Evolutionary conservation across 129 eudicot species (phyloP).

Genomic region (Sambucus nigra): DNA sequence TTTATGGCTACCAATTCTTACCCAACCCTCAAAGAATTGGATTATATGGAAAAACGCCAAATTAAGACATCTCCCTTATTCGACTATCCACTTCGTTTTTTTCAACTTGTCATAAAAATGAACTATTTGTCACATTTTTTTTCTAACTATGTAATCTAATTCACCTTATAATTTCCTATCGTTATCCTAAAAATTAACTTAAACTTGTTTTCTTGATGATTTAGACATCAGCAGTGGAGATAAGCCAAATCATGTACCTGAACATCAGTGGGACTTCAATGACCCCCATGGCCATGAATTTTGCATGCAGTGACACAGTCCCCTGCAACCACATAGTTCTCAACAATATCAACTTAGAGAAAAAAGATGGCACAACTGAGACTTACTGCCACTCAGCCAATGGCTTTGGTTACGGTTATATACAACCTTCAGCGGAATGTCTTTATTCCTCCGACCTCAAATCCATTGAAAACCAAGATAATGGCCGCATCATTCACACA

Average conservation of each 20-base stretch:
- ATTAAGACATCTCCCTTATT: too few relatives aligned
- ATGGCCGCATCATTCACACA: constrained; percentile 40
- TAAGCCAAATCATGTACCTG: constrained; percentile 45
- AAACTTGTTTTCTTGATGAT: too few relatives aligned
- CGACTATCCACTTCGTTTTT: too few relatives aligned
- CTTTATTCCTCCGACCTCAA: constrained; percentile 27
- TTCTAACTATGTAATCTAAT: too few relatives aligned
- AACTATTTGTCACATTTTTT: too few relatives aligned
- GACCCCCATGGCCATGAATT: constrained; percentile 41
- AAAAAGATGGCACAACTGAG: constrained; percentile 34
- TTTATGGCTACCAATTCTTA: too few relatives aligned
- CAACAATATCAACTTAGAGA: constrained; percentile 31
- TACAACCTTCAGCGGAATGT: constrained; percentile 50
- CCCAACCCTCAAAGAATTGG: background rate
- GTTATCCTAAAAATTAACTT: background rate
- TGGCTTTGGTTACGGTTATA: constrained; percentile 28
- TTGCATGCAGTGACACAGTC: constrained; percentile 48
- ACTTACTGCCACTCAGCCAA: constrained; percentile 40
- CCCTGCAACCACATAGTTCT: constrained; percentile 47
- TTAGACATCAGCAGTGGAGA: constrained; percentile 51
- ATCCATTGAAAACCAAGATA: constrained; percentile 1
- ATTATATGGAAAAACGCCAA: too few relatives aligned
- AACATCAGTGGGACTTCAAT: constrained; percentile 45
- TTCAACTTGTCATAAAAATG: too few relatives aligned
- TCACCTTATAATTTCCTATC: background rate